Evolutionary conservation across 306 rosid genomes (phyloP).

Genomic region (Medicago truncatula): DNA sequence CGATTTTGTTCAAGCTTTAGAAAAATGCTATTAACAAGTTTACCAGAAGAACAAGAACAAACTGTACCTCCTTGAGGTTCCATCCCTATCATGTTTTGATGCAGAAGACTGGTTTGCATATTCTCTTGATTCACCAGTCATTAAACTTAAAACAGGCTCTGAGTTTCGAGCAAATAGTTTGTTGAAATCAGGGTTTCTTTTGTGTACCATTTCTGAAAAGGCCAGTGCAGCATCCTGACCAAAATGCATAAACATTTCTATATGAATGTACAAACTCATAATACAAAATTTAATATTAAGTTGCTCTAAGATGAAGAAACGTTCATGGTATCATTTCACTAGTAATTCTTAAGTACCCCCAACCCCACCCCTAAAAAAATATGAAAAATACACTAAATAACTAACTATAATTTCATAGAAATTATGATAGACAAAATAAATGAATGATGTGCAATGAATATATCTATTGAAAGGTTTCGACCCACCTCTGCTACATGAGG

Average conservation of each 20-base stretch:
- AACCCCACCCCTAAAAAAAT: constrained; percentile 3
- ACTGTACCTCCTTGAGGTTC: constrained; percentile 51
- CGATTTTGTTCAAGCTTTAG: constrained; percentile 26
- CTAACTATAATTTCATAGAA: constrained; percentile 15
- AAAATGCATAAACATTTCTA: constrained; percentile 26
- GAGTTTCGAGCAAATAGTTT: constrained; percentile 35
- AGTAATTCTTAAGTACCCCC: constrained; percentile 1
- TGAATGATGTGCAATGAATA: neutral
- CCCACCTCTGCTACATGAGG: constrained; percentile 38
- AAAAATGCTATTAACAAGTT: constrained; percentile 32
- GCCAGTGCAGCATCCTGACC: constrained; percentile 49
- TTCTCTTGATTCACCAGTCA: constrained; percentile 32
- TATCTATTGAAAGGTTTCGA: constrained; percentile 11
- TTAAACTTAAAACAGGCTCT: constrained; percentile 27
- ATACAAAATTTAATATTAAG: constrained; percentile 28
- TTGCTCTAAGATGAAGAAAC: neutral
- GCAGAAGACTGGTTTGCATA: constrained; percentile 31
- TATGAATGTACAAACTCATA: constrained; percentile 25
- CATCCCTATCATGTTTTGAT: constrained; percentile 28
- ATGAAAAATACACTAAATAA: constrained; percentile 24
- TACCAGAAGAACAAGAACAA: constrained; percentile 16
- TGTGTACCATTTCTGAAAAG: constrained; percentile 41
- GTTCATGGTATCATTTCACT: neutral
- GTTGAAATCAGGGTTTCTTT: constrained; percentile 28
- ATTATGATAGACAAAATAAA: neutral